These are phyloP conservation scores for Lipomyces oligophaga DNA, from an alignment of 805 yeast genomes.

Conservation along the genomic window DNA sequence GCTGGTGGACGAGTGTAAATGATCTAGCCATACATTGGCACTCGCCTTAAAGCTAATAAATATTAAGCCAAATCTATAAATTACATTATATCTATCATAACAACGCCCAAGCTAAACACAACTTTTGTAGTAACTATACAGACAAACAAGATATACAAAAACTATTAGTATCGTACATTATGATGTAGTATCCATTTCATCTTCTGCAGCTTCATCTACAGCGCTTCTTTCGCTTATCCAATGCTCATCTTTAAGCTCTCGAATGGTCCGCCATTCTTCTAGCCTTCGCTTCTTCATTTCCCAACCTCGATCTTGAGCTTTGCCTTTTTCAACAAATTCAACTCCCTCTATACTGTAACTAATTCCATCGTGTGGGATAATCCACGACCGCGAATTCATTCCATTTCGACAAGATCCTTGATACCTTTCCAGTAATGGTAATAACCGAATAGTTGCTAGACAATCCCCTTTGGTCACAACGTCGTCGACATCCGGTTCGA, in stretches of 20 bases:
- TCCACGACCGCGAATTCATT: conserved; percentile 74
- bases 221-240: conserved; percentile 9
- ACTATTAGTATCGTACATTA: background rate
- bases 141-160: background rate
- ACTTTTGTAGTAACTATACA: background rate
- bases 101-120: no score
- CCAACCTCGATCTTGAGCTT: conserved; percentile 36
- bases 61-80: background rate
- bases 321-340: conserved; percentile 36
- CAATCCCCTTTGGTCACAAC: conserved; percentile 46
- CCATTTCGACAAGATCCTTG: conserved; percentile 64
- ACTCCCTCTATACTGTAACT: conserved; percentile 61
- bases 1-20: conserved; percentile 28
- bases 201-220: background rate
- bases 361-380: conserved; percentile 68
- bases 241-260: conserved; percentile 20
- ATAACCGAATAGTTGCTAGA: conserved; percentile 53
- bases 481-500: conserved; percentile 37
- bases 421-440: conserved; percentile 68
- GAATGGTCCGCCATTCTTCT: conserved; percentile 33
- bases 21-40: conserved; percentile 28
- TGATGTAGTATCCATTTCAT: conserved; percentile 1
- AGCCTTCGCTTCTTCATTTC: conserved; percentile 34
- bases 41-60: background rate
- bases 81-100: background rate